Percentiles rank a stretch among this genome's conserved stretches.
These are phyloP conservation scores for Termitomyces eurrhizus DNA, from an alignment of 768 basidiomycete genomes.

Conservation along the genomic window DNA sequence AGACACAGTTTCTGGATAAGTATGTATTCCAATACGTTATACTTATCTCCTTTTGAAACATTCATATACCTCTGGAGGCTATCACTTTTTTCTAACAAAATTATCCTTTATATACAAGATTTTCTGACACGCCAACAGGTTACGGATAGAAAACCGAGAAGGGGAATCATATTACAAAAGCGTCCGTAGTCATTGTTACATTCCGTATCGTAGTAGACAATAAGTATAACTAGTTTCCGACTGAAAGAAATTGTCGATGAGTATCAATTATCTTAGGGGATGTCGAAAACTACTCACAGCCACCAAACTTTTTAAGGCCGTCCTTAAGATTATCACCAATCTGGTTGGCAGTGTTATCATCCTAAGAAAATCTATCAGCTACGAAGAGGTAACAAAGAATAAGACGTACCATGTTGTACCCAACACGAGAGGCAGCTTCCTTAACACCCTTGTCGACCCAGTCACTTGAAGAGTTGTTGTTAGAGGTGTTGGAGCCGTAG, in stretches of 20 bases:
- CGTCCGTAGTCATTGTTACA: background rate
- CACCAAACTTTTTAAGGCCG: conserved; percentile 33
- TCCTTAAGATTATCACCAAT: conserved; percentile 34
- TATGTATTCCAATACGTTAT: too few relatives aligned
- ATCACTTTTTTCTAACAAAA: too few relatives aligned
- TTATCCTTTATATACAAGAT: background rate
- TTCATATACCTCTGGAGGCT: too few relatives aligned
- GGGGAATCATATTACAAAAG: background rate
- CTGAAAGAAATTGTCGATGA: background rate
- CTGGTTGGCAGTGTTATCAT: conserved; percentile 31
- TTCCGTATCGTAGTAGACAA: background rate
- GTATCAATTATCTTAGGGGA: background rate
- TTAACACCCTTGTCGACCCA: conserved; percentile 32
- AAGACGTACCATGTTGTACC: conserved; percentile 36
- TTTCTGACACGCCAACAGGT: too few relatives aligned
- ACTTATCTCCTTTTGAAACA: too few relatives aligned
- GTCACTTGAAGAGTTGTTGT: conserved; percentile 16
- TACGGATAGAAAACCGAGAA: background rate
- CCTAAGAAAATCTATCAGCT: conserved; percentile 18
- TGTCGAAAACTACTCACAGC: conserved; percentile 12
- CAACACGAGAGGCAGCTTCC: conserved; percentile 34
- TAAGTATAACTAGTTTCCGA: background rate
- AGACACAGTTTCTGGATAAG: background rate
- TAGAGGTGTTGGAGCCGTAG: background rate
- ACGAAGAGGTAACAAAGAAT: background rate